These are phyloP conservation scores for Aspergillus chevalieri DNA, from an alignment of 2,329 filamentous ascomycete species.

Conservation along the genomic window DNA sequence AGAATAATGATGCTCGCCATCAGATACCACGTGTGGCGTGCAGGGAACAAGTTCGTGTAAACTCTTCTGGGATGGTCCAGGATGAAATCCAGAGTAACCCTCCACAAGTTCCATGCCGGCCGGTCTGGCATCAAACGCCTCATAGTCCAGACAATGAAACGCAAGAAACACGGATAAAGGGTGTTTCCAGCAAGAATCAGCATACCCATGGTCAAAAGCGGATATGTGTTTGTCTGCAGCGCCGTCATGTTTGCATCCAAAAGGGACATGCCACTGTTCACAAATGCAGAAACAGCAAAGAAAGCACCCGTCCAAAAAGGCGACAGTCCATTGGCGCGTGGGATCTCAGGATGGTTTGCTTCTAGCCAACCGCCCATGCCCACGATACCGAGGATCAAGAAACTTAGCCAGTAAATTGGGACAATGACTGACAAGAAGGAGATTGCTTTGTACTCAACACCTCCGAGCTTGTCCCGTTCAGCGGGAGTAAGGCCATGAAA, in stretches of 20 bases:
- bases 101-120: slow-evolving; percentile 24
- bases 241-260: slow-evolving; percentile 49
- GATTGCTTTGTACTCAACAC: slow-evolving; percentile 39
- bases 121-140: slow-evolving; percentile 22
- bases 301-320: slow-evolving; percentile 46
- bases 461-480: slow-evolving; percentile 38
- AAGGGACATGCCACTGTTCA: slow-evolving; percentile 51
- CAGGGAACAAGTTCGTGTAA: slow-evolving; percentile 52
- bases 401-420: slow-evolving; percentile 43
- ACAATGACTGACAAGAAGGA: slow-evolving; percentile 31
- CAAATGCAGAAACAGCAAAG: slow-evolving; percentile 50
- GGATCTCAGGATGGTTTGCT: slow-evolving; percentile 34
- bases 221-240: slow-evolving; percentile 34
- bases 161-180: slow-evolving; percentile 58
- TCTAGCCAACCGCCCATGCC: slow-evolving; percentile 45
- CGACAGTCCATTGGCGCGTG: slow-evolving; percentile 42
- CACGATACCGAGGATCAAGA: slow-evolving; percentile 41
- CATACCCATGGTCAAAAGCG: slow-evolving; percentile 46
- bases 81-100: slow-evolving; percentile 28
- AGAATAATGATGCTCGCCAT: slow-evolving; percentile 55
- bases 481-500: slow-evolving; percentile 43
- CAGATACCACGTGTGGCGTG: slow-evolving; percentile 60
- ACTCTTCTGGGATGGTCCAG: slow-evolving; percentile 30
- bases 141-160: slow-evolving; percentile 53
- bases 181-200: slow-evolving; percentile 62